Evolutionary conservation across 1,284 basidiomycete species (phyloP), one percentile per base, ranked within the genome.

Genomic region (Ustilago vetiveriae): DNA sequence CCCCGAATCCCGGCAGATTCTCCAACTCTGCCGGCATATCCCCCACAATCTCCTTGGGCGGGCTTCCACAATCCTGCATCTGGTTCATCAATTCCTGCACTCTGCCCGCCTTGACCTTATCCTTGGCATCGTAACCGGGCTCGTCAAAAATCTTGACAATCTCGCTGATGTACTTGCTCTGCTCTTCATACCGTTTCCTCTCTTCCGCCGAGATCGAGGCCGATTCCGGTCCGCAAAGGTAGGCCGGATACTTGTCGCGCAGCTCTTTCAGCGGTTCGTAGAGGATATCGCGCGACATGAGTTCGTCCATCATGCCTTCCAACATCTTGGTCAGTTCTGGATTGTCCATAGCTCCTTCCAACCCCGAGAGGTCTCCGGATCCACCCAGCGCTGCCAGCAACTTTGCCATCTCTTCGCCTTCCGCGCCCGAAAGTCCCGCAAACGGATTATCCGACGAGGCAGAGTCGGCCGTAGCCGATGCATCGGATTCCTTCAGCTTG

Each of bases 191-290:
- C 29, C 90, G 88, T 22, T 83, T 83, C 53, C 88, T 85, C 68
- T 96, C 92, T 21, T 87, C 87, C 0, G 84, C 64, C 0, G 87
- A 85, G 30, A 90, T 83, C 6, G 82, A 32, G 21, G 47, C 30
- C 1, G 70, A 70, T 17, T 68, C 54, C 85, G 86, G 53, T 72
- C 83, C 82, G 19, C 76, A 82, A 41, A 97, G 86, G 83, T 94
- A 96, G 17, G 78, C 83, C 0, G 94, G 93, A 85, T 94, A 95
- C 92, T 94, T 93, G 16, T 90, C 88, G 16, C 88, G 85, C 27
- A 98, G 84, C 80, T 98, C 95, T 73, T 90, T 90, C 75, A 98
- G 83, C 0, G 95, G 94, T 70, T 96, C 94, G 76, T 97, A 92
- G 17, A 96, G 84, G 10, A 98, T 87, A 2, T 98, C 93, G 80